Evolutionary conservation across 805 yeast genomes (phyloP), one percentile per base, ranked within the genome.

Genomic region (Schizosaccharomyces osmophilus): DNA sequence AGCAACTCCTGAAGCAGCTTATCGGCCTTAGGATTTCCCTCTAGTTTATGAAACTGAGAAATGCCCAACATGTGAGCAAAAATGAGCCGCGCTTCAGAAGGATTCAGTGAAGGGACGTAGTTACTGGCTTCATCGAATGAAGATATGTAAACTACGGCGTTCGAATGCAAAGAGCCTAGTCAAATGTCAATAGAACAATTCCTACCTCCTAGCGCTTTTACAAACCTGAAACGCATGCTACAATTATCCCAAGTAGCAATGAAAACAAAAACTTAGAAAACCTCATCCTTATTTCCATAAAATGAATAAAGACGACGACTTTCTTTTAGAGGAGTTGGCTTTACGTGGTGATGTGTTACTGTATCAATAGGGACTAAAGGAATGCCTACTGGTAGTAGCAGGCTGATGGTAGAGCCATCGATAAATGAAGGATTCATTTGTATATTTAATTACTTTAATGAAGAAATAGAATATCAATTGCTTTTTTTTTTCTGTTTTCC

Each of bases 31-130:
- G 36, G n/a, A 24, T 51, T 17, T 29, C 36, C n/a, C n/a, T 22
- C 11, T 29, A 64, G 64, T 62, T 64, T 64, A 62, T 64, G 66
- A 63, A 64, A 64, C 26, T 64, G 63, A 31, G 66, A 64, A 43
- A 64, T 66, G 24, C 64, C 66, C 54, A 64, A 64, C 51, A 63
- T 63, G 63, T 64, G 66, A 68, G 82, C 81, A 73, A 81, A 79
- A 67, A 79, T 83, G 69, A 81, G 77, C 73, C 81, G 80, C 66
- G 80, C 76, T 77, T 81, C 82, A 70, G 82, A 84, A 69, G 81
- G 83, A 68, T 64, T 64, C 39, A 64, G 61, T 51, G 62, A 54
- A 36, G 66, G 66, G 42, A 64, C 63, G 59, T 64, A 63, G 11
- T 13, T n/a, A 19, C 11, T 4, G 13, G 13, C 13, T 19, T 24